A percentile compares a stretch with the other conserved stretches of the same genome.
Evolutionary conservation across 2,329 filamentous ascomycete species (phyloP).

Genomic region (Sporothrix variecibatus): DNA sequence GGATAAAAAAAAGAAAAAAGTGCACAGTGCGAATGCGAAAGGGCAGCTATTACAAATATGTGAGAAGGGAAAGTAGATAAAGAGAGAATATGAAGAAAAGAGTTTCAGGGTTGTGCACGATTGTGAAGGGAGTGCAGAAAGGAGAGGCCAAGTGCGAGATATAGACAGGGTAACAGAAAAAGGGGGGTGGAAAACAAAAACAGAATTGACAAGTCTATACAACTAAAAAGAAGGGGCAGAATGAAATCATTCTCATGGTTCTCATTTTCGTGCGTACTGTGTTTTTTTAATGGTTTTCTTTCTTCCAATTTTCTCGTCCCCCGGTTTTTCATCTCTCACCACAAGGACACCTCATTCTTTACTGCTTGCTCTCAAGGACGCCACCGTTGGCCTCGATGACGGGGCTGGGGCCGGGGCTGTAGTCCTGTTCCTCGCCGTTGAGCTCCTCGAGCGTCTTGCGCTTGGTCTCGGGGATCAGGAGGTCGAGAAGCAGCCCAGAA

Average conservation of each 20-base stretch:
- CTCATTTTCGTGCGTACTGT: background rate
- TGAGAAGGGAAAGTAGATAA: conserved; percentile 11
- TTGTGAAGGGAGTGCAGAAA: too few species aligned
- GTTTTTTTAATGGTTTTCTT: background rate
- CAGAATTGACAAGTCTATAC: background rate
- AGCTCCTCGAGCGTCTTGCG: conserved; percentile 71
- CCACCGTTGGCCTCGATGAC: conserved; percentile 15
- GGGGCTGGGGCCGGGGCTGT: background rate
- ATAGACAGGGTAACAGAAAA: background rate
- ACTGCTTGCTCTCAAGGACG: conserved; percentile 28
- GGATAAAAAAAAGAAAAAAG: background rate
- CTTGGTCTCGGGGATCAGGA: conserved; percentile 74
- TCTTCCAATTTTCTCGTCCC: background rate
- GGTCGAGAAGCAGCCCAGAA: conserved; percentile 68
- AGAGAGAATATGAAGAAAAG: conserved; percentile 4
- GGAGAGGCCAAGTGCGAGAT: background rate
- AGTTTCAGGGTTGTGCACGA: background rate
- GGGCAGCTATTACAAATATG: conserved; percentile 21
- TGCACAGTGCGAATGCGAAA: conserved; percentile 1
- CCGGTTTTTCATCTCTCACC: background rate
- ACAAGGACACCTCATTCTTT: background rate
- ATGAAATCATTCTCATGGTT: background rate
- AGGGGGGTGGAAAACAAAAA: background rate
- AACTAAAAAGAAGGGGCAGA: background rate
- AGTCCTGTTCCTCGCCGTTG: conserved; percentile 33